Base-by-base conservation (phyloP, 305 asterid genomes). In the Fraxinus platypoda region DNA sequence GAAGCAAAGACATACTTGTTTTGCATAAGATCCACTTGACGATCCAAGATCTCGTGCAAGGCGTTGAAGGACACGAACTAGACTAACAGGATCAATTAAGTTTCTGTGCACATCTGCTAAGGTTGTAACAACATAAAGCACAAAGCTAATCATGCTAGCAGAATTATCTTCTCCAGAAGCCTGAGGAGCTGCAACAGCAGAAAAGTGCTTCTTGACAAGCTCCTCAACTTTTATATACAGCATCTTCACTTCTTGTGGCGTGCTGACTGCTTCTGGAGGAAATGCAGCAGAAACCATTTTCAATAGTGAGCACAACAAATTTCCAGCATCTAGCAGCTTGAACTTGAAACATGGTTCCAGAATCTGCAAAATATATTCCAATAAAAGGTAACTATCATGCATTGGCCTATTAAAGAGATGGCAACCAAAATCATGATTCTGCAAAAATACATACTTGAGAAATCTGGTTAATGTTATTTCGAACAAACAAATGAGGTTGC, bases 321-420 rank as follows among this genome's bases (percentile, higher is more conserved):
- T 93, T 84, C 98, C 99, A 86, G 98, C 98, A 90, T 97, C 99
- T 30, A 95, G 94, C 98, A 95, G 92, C 90, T 95, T 97, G 91
- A 91, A 92, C 91, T 93, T 95, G 93, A 97, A 97, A 88, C 99
- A 97, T 73, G 99, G 99, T 87, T 97, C 99, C 84, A 97, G 92
- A 84, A 95, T 97, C 99, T 97, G 92, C 86, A 83, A 84, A 82
- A 82, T 73, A 78, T 46, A 49, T 23, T 80, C 13, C 49, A 68
- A 81, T 64, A 81, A 54, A 75, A 68, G 62, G 83, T 59, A 73
- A 73, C 28, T 26, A 54, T 79, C 26, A 76, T 49, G 35, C 76
- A 82, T 25, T 80, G 75, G 62, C 75, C 34, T 76, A 46, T 31
- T 72, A 81, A 11, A 70, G 76, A 80, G 75, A 71, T 33, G 77